Base-by-base conservation (phyloP, 2,329 filamentous ascomycete species). In the Volutella citrinella region DNA sequence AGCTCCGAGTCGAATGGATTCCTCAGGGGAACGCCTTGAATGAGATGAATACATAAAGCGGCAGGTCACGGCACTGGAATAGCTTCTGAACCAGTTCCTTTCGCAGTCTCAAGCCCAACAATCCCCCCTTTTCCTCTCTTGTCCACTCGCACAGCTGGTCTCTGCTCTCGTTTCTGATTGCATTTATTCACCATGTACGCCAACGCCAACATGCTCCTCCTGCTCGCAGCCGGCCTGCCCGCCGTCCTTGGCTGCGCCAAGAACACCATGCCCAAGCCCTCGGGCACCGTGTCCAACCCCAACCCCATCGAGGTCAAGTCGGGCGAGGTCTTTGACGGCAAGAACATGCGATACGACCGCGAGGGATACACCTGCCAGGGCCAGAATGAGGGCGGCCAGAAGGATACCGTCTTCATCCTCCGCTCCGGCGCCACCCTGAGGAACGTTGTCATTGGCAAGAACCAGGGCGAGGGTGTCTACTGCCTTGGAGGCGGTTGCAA, bases 391-490 rank as follows among this genome's bases (percentile, higher is more conserved):
- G 65, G 66, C 31, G 51, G 46, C 45, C 49, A 5, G 66, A 18
- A 18, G 17, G 31, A 69, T 24, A 60, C 61, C 17, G 61, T 65
- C 34, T 65, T 65, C 46, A 45, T 59, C 32, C 53, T 65, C 29
- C 45, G 53, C 16, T 32, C 52, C 6, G 63, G 64, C 10, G 65
- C 62, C 12, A 65, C 59, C 2, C 54, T 68, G 32, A 56, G 49
- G 41, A 68, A 67, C 43, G 65, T 60, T 20, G 68, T 68, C 44
- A 68, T 68, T 22, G 65, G 65, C 34, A 45, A 51, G 21, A 51
- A 65, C 47, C 63, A 68, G 43, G 53, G 54, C 21, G 65, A 68
- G 46, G 65, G 65, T 21, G 56, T 68, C n/a, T 64, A 68, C 54
- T 68, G 64, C 48, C n/a, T n/a, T n/a, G 45, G 57, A 35, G 65